Conservation (phyloP, 2,329 filamentous ascomycete genomes). For the Trichoderma oligosporum region DNA sequence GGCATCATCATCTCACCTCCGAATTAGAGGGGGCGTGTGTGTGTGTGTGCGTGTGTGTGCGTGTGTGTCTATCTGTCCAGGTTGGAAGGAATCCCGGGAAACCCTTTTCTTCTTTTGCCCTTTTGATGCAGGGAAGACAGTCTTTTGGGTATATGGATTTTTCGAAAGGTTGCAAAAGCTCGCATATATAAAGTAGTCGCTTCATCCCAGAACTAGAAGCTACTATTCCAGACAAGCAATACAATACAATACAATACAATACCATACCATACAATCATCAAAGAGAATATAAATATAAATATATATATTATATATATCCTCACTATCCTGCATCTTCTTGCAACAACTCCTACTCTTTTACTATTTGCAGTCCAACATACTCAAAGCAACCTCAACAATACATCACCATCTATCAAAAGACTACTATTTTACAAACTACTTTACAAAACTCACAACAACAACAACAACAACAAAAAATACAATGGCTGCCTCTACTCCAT, state of each 20-base stretch:
- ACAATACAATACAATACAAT: neutral
- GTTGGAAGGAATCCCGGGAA: conserved; percentile 3
- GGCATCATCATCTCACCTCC: conserved; percentile 9
- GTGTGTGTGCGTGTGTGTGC: neutral
- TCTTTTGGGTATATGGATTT: neutral
- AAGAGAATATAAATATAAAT: neutral
- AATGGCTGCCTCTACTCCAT: conserved; percentile 32
- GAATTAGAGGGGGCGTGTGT: neutral
- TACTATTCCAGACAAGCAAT: neutral
- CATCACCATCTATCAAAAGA: too few relatives aligned
- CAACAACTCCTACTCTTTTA: neutral
- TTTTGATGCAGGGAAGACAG: neutral
- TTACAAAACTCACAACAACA: neutral
- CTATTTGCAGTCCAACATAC: neutral
- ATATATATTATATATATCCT: neutral
- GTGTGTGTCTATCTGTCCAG: neutral
- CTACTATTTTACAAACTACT: too few relatives aligned
- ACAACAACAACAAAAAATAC: conserved; percentile 2
- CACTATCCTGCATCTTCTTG: neutral
- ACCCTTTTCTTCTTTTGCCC: neutral
- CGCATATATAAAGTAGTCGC: conserved; percentile 10
- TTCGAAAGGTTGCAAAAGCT: neutral
- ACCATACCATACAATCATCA: neutral
- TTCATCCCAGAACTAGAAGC: neutral
- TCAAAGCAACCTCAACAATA: neutral